Evolutionary conservation across 495 filamentous ascomycete genomes (phyloP).

Genomic region (Hypoxylon intermedium): DNA sequence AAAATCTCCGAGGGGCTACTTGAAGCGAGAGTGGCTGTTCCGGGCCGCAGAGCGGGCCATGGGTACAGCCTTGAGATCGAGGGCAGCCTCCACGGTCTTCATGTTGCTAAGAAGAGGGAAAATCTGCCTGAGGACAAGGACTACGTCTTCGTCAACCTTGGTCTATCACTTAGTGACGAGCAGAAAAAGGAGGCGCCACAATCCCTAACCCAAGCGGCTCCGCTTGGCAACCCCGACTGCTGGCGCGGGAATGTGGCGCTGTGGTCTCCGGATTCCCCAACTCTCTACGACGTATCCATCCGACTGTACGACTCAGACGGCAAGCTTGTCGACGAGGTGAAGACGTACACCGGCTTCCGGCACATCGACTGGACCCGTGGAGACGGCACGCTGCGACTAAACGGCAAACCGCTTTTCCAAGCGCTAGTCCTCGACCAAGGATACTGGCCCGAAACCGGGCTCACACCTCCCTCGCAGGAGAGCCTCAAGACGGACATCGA

Average conservation of each 20-base stretch:
- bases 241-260: conserved; percentile 47
- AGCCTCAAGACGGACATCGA: conserved; percentile 63
- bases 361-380: conserved; percentile 58
- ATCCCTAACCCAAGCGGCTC: conserved; percentile 27
- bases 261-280: conserved; percentile 64
- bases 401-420: conserved; percentile 64
- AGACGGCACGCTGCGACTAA: conserved; percentile 62
- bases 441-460: conserved; percentile 66
- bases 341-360: conserved; percentile 67
- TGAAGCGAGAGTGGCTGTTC: conserved; percentile 35
- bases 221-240: conserved; percentile 26
- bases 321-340: conserved; percentile 56
- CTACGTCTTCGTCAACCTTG: conserved; percentile 55
- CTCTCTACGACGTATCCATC: conserved; percentile 62
- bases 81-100: conserved; percentile 37
- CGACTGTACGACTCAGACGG: conserved; percentile 39
- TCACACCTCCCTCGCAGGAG: conserved; percentile 60
- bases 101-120: conserved; percentile 45
- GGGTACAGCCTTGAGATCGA: conserved; percentile 45
- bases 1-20: conserved; percentile 39
- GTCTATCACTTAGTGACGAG: conserved; percentile 51
- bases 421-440: conserved; percentile 67
- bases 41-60: conserved; percentile 39
- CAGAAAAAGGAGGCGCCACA: conserved; percentile 33
- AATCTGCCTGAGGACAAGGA: conserved; percentile 45